phyloP scores from a whole-genome alignment of 345 rosid genomes.

The Hypericum perforatum region DNA sequence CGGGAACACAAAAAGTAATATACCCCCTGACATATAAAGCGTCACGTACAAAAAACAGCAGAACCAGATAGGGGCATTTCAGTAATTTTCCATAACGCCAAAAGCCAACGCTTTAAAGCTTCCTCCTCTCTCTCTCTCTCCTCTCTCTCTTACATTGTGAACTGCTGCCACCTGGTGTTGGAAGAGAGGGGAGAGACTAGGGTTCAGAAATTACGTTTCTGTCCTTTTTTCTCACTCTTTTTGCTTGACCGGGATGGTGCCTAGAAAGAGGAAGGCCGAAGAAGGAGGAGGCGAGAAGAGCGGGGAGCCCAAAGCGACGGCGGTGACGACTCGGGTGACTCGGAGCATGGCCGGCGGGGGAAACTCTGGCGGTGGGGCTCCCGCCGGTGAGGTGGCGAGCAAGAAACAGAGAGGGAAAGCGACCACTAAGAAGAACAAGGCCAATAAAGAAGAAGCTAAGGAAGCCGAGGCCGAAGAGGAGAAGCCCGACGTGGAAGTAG shows the following conservation, averaged over 20 bases:
- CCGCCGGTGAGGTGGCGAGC: slow-evolving; percentile 1
- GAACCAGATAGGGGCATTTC: no score
- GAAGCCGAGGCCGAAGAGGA: background rate
- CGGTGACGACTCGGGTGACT: slow-evolving; percentile 33
- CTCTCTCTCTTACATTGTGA: background rate
- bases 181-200: no score
- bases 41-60: no score
- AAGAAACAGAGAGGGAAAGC: no score
- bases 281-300: slow-evolving; percentile 13
- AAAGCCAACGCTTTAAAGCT: background rate
- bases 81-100: no score
- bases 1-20: no score
- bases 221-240: no score
- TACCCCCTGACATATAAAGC: no score
- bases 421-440: no score
- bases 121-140: background rate
- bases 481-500: background rate
- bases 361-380: slow-evolving; percentile 13
- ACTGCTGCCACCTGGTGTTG: no score
- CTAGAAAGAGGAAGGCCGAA: slow-evolving; percentile 43
- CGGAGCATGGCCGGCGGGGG: slow-evolving; percentile 35
- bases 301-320: slow-evolving; percentile 11
- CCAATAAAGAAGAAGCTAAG: no score
- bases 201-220: no score
- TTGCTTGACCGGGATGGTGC: slow-evolving; percentile 35